Conservation (phyloP, 345 rosid genomes). For the Laguncularia racemosa region DNA sequence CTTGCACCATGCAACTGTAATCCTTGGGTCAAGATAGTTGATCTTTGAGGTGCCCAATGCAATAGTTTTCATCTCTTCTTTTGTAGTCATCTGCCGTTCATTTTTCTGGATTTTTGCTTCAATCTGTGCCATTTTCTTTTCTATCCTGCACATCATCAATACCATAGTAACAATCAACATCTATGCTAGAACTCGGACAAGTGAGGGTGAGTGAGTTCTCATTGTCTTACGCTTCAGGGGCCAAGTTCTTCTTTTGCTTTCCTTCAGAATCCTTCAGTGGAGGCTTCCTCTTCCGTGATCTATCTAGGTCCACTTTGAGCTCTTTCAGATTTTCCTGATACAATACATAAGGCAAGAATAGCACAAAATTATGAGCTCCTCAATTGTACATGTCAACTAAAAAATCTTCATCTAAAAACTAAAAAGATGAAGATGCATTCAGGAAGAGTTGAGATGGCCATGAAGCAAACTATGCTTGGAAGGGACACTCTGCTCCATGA, state of each 20-base stretch:
- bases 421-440: too few species aligned
- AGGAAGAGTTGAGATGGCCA: too few species aligned
- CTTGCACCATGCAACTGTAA: conserved; percentile 99
- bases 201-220: not conserved
- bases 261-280: conserved; percentile 80
- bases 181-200: not conserved
- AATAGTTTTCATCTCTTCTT: conserved; percentile 89
- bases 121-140: conserved; percentile 63
- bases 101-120: conserved; percentile 65
- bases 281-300: conserved; percentile 87
- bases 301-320: conserved; percentile 60
- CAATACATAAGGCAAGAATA: conserved; percentile 10
- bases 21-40: conserved; percentile 95
- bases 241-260: conserved; percentile 69
- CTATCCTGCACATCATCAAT: conserved; percentile 36
- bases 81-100: conserved; percentile 60
- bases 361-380: too few species aligned
- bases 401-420: not conserved
- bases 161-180: not conserved
- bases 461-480: too few species aligned
- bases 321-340: conserved; percentile 56
- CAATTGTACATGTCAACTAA: not conserved
- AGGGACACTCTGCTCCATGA: too few species aligned
- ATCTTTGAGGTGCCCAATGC: conserved; percentile 95
- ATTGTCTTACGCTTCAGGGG: conserved; percentile 65